Percentiles rank a stretch among this genome's conserved stretches.
phyloP scores from a whole-genome alignment of 2,329 filamentous ascomycete species.

The Botrytis squamosa region DNA sequence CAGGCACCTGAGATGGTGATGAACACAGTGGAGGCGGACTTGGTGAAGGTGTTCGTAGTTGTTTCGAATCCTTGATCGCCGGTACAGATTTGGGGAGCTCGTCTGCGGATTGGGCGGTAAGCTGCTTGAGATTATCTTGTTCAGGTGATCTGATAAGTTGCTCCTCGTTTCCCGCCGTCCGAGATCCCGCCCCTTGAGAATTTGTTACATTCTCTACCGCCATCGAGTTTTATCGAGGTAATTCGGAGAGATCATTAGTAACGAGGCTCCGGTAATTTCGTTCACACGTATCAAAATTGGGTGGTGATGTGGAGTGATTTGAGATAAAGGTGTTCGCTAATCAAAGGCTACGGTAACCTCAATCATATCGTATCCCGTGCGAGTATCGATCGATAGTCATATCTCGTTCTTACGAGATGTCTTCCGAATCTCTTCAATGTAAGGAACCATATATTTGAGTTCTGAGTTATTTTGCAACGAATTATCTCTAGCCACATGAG shows the following conservation, averaged over 20 bases:
- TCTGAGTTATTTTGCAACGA: background rate
- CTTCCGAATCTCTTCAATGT: background rate
- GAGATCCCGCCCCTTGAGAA: background rate
- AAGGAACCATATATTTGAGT: background rate
- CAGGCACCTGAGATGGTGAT: background rate
- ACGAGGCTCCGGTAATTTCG: background rate
- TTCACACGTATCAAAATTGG: background rate
- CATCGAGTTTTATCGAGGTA: background rate
- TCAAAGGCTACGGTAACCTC: constrained; percentile 9
- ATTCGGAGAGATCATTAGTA: background rate
- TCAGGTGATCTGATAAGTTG: constrained; percentile 11
- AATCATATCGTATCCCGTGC: background rate
- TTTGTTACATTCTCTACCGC: constrained; percentile 19
- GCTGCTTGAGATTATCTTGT: background rate
- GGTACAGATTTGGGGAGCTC: background rate
- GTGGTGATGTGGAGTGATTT: constrained; percentile 4
- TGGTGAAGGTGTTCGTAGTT: constrained; percentile 5
- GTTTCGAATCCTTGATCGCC: background rate
- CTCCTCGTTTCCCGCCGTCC: background rate
- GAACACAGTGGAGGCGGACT: background rate
- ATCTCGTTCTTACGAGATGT: background rate
- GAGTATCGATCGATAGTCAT: background rate
- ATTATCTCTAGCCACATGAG: background rate
- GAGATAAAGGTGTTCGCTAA: constrained; percentile 12
- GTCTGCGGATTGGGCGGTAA: background rate